phyloP scores from a whole-genome alignment of 2,329 filamentous ascomycete genomes.

The Curvularia spicifera region DNA sequence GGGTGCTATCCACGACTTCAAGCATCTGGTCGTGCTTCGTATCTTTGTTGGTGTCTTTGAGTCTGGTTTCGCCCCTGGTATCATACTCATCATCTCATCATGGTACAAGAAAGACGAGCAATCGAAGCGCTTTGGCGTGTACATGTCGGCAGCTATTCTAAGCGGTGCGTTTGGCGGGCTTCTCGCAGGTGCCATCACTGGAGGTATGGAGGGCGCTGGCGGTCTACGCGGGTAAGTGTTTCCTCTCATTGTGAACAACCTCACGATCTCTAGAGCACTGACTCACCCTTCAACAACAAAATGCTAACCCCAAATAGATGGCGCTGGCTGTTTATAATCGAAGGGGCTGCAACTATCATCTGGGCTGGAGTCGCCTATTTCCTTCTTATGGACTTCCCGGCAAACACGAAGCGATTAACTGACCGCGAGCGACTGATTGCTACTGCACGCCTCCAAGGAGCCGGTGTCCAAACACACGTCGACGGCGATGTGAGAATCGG shows the following conservation, averaged over 20 bases:
- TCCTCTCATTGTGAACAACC: too few species aligned
- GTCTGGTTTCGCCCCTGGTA: slow-evolving; percentile 62
- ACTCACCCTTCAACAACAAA: neutral
- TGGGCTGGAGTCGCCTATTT: slow-evolving; percentile 54
- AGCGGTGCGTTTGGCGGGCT: slow-evolving; percentile 59
- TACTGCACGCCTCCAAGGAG: slow-evolving; percentile 54
- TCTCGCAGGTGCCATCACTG: slow-evolving; percentile 53
- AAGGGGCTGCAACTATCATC: slow-evolving; percentile 52
- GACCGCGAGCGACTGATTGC: slow-evolving; percentile 53
- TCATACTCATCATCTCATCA: slow-evolving; percentile 61
- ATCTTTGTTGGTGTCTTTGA: slow-evolving; percentile 64
- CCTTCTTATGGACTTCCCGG: slow-evolving; percentile 59
- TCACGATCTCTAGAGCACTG: neutral
- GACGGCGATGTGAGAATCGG: slow-evolving; percentile 42
- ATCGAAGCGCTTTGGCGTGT: slow-evolving; percentile 63
- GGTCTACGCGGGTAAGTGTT: slow-evolving; percentile 48
- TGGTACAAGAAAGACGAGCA: slow-evolving; percentile 58
- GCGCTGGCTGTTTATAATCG: slow-evolving; percentile 59
- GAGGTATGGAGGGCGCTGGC: slow-evolving; percentile 54
- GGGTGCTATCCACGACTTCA: slow-evolving; percentile 56
- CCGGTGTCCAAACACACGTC: slow-evolving; percentile 48
- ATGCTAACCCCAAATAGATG: slow-evolving; percentile 41
- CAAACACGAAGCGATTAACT: slow-evolving; percentile 53
- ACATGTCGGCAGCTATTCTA: slow-evolving; percentile 64
- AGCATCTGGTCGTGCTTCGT: slow-evolving; percentile 59